These are phyloP conservation scores for Berberis thunbergii DNA, from an alignment of 164 flowering plant species.

Conservation along the genomic window DNA sequence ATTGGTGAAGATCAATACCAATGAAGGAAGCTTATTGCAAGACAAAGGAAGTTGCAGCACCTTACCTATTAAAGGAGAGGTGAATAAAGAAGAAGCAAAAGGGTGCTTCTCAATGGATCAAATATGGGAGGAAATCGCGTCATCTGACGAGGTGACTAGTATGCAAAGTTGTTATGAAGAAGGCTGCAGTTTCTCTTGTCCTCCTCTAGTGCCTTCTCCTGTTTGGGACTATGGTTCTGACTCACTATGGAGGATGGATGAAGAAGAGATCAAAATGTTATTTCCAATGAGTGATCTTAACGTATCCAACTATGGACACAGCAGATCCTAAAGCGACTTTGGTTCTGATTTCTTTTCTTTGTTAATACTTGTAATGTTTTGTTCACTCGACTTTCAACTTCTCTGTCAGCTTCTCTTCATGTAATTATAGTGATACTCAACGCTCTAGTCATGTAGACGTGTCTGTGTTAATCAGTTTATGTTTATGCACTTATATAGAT, in stretches of 20 bases:
- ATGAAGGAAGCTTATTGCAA: slow-evolving; percentile 15
- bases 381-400: not conserved
- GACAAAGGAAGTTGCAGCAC: slow-evolving; percentile 22
- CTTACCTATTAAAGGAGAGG: slow-evolving; percentile 12
- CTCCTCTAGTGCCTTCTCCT: slow-evolving; percentile 43
- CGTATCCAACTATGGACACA: slow-evolving; percentile 20
- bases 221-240: slow-evolving; percentile 56
- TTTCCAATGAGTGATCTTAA: slow-evolving; percentile 26
- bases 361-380: slow-evolving; percentile 10
- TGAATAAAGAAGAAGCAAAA: slow-evolving; percentile 14
- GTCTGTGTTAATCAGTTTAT: not conserved
- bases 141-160: slow-evolving; percentile 23
- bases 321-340: slow-evolving; percentile 8
- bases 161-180: slow-evolving; percentile 24
- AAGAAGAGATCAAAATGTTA: slow-evolving; percentile 42
- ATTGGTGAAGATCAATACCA: slow-evolving; percentile 14
- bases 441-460: too few species aligned
- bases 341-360: slow-evolving; percentile 10
- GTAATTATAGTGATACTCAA: not conserved
- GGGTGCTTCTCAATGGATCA: slow-evolving; percentile 68
- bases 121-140: slow-evolving; percentile 83
- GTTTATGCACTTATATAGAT: not conserved
- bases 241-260: slow-evolving; percentile 55
- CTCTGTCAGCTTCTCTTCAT: not conserved
- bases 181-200: slow-evolving; percentile 24